These are phyloP conservation scores for Wickerhamomyces bisporus DNA, from an alignment of 805 yeast species.

Conservation along the genomic window DNA sequence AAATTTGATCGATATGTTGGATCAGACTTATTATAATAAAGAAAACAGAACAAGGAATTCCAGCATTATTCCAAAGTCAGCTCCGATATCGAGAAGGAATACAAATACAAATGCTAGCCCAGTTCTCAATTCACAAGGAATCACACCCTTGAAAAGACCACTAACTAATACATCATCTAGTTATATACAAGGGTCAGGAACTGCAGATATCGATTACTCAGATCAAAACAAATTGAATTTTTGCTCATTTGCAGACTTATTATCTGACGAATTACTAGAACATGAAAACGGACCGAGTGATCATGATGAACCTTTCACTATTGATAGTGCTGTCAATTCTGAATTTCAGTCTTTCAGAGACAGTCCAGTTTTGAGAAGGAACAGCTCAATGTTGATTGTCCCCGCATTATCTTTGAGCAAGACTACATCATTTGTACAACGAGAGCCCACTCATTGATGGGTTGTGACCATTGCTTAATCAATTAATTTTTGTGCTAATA, in stretches of 20 bases:
- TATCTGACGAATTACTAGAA: constrained; percentile 17
- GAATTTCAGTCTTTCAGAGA: too few species aligned
- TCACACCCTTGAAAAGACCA: neutral
- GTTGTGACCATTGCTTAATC: too few species aligned
- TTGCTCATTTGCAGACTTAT: constrained; percentile 21
- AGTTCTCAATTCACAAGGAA: too few species aligned
- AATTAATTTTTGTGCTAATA: too few species aligned
- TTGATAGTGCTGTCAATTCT: constrained; percentile 5
- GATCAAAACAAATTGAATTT: constrained; percentile 22
- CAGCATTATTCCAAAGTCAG: neutral
- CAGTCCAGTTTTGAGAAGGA: constrained; percentile 10
- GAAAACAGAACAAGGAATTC: neutral
- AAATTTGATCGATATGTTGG: neutral
- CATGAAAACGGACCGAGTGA: neutral
- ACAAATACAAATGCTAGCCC: neutral
- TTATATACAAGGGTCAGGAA: neutral
- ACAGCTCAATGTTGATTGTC: constrained; percentile 7
- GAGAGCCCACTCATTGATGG: too few species aligned
- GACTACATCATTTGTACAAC: neutral
- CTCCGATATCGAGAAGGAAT: constrained; percentile 6
- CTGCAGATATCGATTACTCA: constrained; percentile 16
- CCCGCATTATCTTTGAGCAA: constrained; percentile 6
- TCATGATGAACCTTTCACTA: constrained; percentile 3
- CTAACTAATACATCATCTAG: neutral
- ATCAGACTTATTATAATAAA: neutral